These are phyloP conservation scores for Entomortierella beljakovae DNA, from an alignment of 192 early-diverging fungal species.

Conservation along the genomic window DNA sequence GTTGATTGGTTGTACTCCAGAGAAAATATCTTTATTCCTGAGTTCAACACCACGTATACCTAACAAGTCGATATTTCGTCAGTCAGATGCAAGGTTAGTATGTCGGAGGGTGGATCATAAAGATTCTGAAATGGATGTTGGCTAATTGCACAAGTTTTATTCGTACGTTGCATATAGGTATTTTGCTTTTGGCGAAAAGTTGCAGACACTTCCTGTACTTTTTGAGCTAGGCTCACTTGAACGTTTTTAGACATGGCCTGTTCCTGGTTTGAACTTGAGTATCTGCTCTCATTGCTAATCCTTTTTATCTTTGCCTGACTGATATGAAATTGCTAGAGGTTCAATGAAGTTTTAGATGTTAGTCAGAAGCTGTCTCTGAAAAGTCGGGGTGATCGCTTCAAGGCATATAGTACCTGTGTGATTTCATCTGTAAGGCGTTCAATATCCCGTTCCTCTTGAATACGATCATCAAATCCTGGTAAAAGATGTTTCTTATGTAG, in stretches of 20 bases:
- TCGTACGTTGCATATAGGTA: slow-evolving; percentile 85
- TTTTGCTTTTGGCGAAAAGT: slow-evolving; percentile 92
- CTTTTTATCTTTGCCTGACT: slow-evolving; percentile 84
- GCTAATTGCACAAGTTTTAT: no score
- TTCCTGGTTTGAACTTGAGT: slow-evolving; percentile 68
- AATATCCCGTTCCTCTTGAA: slow-evolving; percentile 83
- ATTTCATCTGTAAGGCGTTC: slow-evolving; percentile 86
- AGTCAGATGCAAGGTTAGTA: not conserved
- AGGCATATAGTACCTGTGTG: slow-evolving; percentile 74
- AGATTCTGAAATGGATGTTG: no score
- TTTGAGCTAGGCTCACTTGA: slow-evolving; percentile 87
- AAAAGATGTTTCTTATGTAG: slow-evolving; percentile 91
- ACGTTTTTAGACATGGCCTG: slow-evolving; percentile 84
- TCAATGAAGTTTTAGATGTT: not conserved
- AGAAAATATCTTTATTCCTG: slow-evolving; percentile 47
- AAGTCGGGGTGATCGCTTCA: no score
- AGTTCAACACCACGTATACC: slow-evolving; percentile 50
- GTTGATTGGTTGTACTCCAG: slow-evolving; percentile 37
- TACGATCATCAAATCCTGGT: slow-evolving; percentile 94
- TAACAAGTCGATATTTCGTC: not conserved
- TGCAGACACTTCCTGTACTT: slow-evolving; percentile 87
- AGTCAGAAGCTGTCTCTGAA: no score
- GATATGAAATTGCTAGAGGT: slow-evolving; percentile 79
- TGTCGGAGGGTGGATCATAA: no score
- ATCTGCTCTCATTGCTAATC: slow-evolving; percentile 66